Percentiles rank a stretch among this genome's conserved stretches.
These are phyloP conservation scores for Coniochaeta ligniaria DNA, from an alignment of 2,329 filamentous ascomycete species.

Conservation along the genomic window DNA sequence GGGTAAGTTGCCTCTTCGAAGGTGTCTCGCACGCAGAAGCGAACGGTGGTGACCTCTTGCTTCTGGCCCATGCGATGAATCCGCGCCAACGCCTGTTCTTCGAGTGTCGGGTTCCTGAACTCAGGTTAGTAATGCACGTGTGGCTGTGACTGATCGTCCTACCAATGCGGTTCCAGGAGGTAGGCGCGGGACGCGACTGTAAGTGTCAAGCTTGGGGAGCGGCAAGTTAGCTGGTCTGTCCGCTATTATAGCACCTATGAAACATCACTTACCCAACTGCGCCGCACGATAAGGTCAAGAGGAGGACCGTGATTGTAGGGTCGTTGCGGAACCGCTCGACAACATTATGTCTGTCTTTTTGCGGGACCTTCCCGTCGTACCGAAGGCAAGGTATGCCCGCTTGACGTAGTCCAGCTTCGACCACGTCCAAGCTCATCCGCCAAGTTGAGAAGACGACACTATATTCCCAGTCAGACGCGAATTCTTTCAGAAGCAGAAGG, in stretches of 20 bases:
- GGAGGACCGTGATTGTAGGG: slow-evolving; percentile 29
- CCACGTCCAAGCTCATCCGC: slow-evolving; percentile 38
- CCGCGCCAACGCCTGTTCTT: slow-evolving; percentile 21
- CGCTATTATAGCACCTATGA: neutral
- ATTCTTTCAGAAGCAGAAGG: neutral
- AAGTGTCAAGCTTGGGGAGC: slow-evolving; percentile 30
- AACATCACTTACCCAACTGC: slow-evolving; percentile 35
- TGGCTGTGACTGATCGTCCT: neutral
- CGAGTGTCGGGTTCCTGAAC: slow-evolving; percentile 20
- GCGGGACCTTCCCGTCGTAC: slow-evolving; percentile 39
- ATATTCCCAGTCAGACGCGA: neutral
- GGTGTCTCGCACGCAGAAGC: slow-evolving; percentile 16
- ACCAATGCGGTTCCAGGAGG: slow-evolving; percentile 44
- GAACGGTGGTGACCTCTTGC: slow-evolving; percentile 17
- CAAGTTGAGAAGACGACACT: slow-evolving; percentile 46
- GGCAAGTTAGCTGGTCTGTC: neutral
- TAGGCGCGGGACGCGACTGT: slow-evolving; percentile 39
- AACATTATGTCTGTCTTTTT: slow-evolving; percentile 30
- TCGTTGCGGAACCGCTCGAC: slow-evolving; percentile 32
- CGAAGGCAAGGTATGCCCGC: slow-evolving; percentile 26
- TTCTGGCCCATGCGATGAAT: slow-evolving; percentile 20
- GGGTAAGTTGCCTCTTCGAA: slow-evolving; percentile 18
- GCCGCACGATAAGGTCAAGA: slow-evolving; percentile 43
- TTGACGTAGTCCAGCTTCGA: slow-evolving; percentile 29
- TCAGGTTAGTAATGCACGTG: neutral